phyloP scores from a whole-genome alignment of 306 rosid species.

The Inga leiocalycina region DNA sequence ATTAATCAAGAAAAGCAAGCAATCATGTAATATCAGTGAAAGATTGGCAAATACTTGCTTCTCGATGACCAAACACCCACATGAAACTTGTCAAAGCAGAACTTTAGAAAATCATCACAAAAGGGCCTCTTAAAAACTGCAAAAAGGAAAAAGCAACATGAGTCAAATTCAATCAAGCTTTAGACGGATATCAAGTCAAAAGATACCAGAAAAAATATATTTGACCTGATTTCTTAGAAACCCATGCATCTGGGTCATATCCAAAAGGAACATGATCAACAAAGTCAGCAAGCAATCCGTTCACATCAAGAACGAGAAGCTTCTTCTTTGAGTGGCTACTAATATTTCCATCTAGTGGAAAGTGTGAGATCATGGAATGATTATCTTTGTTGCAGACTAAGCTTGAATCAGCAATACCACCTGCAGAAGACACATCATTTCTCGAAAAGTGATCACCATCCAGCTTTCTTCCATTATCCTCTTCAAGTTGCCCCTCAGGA shows the following conservation, averaged over 20 bases:
- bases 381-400: constrained; percentile 33
- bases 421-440: constrained; percentile 25
- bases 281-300: constrained; percentile 90
- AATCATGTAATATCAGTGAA: constrained; percentile 29
- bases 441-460: constrained; percentile 29
- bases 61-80: constrained; percentile 98
- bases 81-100: constrained; percentile 81
- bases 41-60: constrained; percentile 61
- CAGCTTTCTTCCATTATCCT: constrained; percentile 34
- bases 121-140: constrained; percentile 94
- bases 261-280: constrained; percentile 34
- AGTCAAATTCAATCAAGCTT: constrained; percentile 34
- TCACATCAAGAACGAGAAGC: constrained; percentile 93
- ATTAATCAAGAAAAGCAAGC: constrained; percentile 24
- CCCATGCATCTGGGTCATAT: constrained; percentile 38
- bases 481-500: constrained; percentile 34
- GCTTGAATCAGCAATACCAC: constrained; percentile 40
- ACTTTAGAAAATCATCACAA: constrained; percentile 72
- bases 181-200: constrained; percentile 14
- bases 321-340: constrained; percentile 53
- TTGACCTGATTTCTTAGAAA: constrained; percentile 57
- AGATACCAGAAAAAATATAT: constrained; percentile 26
- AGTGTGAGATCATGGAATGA: constrained; percentile 36
- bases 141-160: constrained; percentile 5
- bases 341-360: constrained; percentile 38